Conservation (phyloP, 306 rosid species). For the Delonix regia region DNA sequence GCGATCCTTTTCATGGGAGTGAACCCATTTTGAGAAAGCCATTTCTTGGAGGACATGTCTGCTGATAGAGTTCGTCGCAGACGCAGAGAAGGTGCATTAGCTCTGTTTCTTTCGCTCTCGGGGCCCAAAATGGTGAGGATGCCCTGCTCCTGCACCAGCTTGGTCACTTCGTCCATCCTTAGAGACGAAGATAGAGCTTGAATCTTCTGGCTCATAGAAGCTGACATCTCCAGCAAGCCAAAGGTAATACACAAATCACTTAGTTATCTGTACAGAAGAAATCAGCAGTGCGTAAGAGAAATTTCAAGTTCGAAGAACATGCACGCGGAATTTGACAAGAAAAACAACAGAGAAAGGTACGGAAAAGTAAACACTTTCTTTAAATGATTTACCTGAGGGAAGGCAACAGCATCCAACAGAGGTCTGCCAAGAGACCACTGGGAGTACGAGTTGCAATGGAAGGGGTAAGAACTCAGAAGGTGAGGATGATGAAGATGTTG, state of each 20-base stretch:
- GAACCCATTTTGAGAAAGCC: conserved; percentile 66
- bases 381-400: conserved; percentile 42
- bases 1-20: conserved; percentile 57
- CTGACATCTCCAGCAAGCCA: conserved; percentile 41
- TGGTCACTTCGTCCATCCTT: conserved; percentile 26
- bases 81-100: conserved; percentile 37
- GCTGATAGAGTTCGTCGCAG: conserved; percentile 79
- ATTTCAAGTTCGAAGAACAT: conserved; percentile 36
- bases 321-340: neutral
- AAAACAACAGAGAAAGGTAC: neutral
- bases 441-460: conserved; percentile 38
- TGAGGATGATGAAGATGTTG: conserved; percentile 18
- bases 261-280: conserved; percentile 37
- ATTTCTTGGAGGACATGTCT: conserved; percentile 86
- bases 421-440: conserved; percentile 41
- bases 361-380: neutral
- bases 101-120: conserved; percentile 38
- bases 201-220: conserved; percentile 37
- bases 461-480: neutral
- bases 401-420: conserved; percentile 49
- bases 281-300: neutral
- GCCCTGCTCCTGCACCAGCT: conserved; percentile 57
- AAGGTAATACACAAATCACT: neutral
- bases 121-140: conserved; percentile 62
- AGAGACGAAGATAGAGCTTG: conserved; percentile 26